Evolutionary conservation across 345 rosid genomes (phyloP).

Genomic region (Salix dunnii): DNA sequence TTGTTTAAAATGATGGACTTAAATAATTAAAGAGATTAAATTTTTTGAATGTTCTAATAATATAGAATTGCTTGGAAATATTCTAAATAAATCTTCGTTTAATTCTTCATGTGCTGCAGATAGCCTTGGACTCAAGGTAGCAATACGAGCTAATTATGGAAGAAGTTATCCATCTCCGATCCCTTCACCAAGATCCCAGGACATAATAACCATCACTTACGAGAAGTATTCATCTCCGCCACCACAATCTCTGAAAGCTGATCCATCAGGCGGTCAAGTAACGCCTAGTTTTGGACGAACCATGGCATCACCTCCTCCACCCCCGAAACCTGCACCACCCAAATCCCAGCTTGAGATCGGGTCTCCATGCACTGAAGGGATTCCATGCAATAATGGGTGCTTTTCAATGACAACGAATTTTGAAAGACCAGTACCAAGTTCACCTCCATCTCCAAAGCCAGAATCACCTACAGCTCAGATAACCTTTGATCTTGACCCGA

Average conservation of each 20-base stretch:
- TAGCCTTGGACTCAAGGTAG: neutral
- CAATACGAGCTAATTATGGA: neutral
- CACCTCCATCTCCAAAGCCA: constrained; percentile 1
- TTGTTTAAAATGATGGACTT: neutral
- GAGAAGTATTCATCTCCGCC: neutral
- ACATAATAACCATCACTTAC: neutral
- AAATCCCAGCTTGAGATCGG: neutral
- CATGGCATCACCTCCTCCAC: neutral
- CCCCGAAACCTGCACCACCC: neutral
- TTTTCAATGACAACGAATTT: neutral
- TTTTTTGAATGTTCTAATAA: no score
- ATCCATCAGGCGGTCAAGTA: neutral
- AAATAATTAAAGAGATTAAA: no score
- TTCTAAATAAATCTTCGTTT: neutral
- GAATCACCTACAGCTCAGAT: neutral
- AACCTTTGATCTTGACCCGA: neutral
- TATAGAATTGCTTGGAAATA: neutral
- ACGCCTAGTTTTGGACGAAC: neutral
- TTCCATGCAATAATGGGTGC: neutral
- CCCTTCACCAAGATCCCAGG: neutral
- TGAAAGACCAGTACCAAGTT: neutral
- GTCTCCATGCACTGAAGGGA: neutral
- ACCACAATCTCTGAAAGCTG: neutral
- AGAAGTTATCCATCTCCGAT: neutral
- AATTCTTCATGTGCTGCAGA: neutral